Conservation (phyloP, 2,329 filamentous ascomycete species). For the Colletotrichum sp. region DNA sequence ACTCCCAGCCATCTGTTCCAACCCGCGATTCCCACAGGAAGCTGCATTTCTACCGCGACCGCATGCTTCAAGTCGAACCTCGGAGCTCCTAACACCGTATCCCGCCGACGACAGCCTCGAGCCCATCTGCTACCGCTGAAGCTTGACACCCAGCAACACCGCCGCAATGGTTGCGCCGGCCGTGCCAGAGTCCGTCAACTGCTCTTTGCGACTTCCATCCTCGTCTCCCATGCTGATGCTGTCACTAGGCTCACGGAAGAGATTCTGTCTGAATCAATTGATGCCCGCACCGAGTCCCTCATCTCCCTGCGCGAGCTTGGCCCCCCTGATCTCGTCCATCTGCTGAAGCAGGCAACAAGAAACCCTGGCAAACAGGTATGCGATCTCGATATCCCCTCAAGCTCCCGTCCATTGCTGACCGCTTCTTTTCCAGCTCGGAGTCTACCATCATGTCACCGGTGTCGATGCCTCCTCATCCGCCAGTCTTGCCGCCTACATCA, state of each 20-base stretch:
- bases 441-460: slow-evolving; percentile 98
- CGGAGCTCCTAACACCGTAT: slow-evolving; percentile 5
- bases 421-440: slow-evolving; percentile 67
- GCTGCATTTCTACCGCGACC: background rate
- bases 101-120: background rate
- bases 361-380: slow-evolving; percentile 61
- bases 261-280: slow-evolving; percentile 87
- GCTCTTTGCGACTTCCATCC: background rate
- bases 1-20: slow-evolving; percentile 3
- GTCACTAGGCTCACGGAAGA: slow-evolving; percentile 85
- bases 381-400: background rate
- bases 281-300: slow-evolving; percentile 89
- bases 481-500: slow-evolving; percentile 96
- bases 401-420: slow-evolving; percentile 17
- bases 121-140: background rate
- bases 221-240: slow-evolving; percentile 22
- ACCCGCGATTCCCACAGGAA: background rate
- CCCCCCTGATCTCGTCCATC: slow-evolving; percentile 92
- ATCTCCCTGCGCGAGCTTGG: slow-evolving; percentile 88
- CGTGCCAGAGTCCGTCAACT: slow-evolving; percentile 70
- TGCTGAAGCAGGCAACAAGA: slow-evolving; percentile 75
- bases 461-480: slow-evolving; percentile 97
- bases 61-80: background rate
- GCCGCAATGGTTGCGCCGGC: slow-evolving; percentile 73
- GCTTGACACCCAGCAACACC: slow-evolving; percentile 12